Conservation (phyloP, 1,284 basidiomycete species). For the Abortiporus biennis region DNA sequence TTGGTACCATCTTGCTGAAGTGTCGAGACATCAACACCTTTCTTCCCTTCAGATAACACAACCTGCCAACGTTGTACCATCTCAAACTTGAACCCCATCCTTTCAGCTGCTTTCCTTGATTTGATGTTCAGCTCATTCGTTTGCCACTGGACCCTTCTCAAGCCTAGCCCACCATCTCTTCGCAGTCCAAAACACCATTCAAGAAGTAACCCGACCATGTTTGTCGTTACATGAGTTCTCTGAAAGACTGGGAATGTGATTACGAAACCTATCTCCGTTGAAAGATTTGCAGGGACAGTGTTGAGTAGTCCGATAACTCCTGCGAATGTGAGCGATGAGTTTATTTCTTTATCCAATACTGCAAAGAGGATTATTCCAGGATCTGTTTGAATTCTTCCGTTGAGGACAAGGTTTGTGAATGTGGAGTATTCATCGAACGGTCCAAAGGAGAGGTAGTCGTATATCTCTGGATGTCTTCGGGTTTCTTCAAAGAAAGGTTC, state of each 20-base stretch:
- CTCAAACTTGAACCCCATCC: slow-evolving; percentile 60
- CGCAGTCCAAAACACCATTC: slow-evolving; percentile 49
- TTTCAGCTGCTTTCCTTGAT: slow-evolving; percentile 46
- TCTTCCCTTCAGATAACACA: slow-evolving; percentile 28
- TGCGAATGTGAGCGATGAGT: slow-evolving; percentile 9
- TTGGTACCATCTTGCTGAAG: slow-evolving; percentile 33
- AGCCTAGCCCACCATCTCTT: slow-evolving; percentile 40
- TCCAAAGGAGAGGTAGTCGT: slow-evolving; percentile 34
- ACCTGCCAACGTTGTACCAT: slow-evolving; percentile 47
- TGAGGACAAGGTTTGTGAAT: slow-evolving; percentile 7
- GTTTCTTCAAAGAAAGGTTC: slow-evolving; percentile 5
- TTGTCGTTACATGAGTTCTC: slow-evolving; percentile 57
- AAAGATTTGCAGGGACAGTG: slow-evolving; percentile 28
- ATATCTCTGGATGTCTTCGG: slow-evolving; percentile 22
- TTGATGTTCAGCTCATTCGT: slow-evolving; percentile 47
- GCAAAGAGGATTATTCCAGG: slow-evolving; percentile 10
- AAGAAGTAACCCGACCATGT: slow-evolving; percentile 55
- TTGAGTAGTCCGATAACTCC: slow-evolving; percentile 17
- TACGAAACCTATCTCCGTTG: slow-evolving; percentile 46
- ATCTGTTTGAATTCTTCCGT: slow-evolving; percentile 5
- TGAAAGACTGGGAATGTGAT: slow-evolving; percentile 55
- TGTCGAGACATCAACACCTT: slow-evolving; percentile 9
- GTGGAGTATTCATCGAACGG: slow-evolving; percentile 22
- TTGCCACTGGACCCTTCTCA: slow-evolving; percentile 62
- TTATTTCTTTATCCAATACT: slow-evolving; percentile 10